Evolutionary conservation across 2,329 filamentous ascomycete species (phyloP), one percentile per base, ranked within the genome.

Genomic region (Chaetomium globosum): DNA sequence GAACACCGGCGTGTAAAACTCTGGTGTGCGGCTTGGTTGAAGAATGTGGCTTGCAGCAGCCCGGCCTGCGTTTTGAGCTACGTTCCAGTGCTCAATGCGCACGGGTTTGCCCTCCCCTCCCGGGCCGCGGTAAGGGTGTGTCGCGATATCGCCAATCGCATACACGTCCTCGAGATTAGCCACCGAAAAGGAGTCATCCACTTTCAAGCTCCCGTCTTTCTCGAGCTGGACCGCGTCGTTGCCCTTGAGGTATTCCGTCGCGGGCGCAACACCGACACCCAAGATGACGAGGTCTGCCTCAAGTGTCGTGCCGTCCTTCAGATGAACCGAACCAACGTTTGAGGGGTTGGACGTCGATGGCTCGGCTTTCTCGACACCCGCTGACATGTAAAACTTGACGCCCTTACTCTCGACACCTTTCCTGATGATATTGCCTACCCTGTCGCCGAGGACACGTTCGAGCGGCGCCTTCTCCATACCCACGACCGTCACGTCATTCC

Each of bases 71-170:
- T 98, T 97, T 75, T 98, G 95, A 4, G 95, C 95, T 2, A 99
- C 95, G 78, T 97, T 94, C 95, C 95, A 99, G 77, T 99, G 95
- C 82, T 99, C 95, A 74, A 98, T 97, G 68, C 95, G 89, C 0
- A 90, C 86, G 21, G 84, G 83, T 53, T 83, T 83, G 68, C 91
- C 92, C 19, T 89, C 84, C 30, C 92, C 89, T 28, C 91, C 93
- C 0, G 95, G 95, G 1, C 95, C 95, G 76, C 92, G 85, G 80
- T 99, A 99, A 0, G 95, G 95, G 77, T 92, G 97, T 0, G 91
- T 93, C 13, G 95, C 93, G 68, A 99, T 98, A 75, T 99, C 95
- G 60, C 94, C 94, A 67, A 99, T 87, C 16, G 95, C 95, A 74
- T 91, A 99, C 59, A 97, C 93, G 70, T 94, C 90, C 72, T 90